Evolutionary conservation across 805 yeast species (phyloP).

Genomic region (Torulaspora quercuum): DNA sequence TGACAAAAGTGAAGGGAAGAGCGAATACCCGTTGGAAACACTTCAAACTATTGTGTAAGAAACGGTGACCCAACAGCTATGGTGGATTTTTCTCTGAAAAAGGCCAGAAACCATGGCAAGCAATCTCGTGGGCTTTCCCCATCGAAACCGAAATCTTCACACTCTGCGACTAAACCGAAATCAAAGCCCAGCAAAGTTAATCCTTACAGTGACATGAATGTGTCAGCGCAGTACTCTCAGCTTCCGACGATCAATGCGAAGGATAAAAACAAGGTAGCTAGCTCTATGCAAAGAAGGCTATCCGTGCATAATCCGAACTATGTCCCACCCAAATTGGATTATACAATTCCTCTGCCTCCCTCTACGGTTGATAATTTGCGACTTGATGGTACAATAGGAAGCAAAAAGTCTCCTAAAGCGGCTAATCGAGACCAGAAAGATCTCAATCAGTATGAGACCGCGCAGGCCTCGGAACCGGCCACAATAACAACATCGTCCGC

Average conservation of each 20-base stretch:
- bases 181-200: constrained; percentile 15
- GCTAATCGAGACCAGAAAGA: too few species aligned
- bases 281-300: constrained; percentile 44
- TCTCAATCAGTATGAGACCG: neutral
- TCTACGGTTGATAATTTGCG: constrained; percentile 4
- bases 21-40: too few species aligned
- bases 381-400: constrained; percentile 6
- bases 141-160: constrained; percentile 14
- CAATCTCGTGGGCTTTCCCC: constrained; percentile 17
- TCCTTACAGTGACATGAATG: constrained; percentile 25
- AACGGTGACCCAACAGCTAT: too few species aligned
- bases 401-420: constrained; percentile 8
- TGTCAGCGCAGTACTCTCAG: constrained; percentile 16
- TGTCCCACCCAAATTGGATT: constrained; percentile 31
- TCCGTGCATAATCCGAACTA: constrained; percentile 39
- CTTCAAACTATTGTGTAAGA: too few species aligned
- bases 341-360: constrained; percentile 31
- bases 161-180: constrained; percentile 20
- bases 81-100: constrained; percentile 38
- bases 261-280: constrained; percentile 40
- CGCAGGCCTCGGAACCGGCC: neutral
- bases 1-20: too few species aligned
- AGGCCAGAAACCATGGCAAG: constrained; percentile 34
- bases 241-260: constrained; percentile 37
- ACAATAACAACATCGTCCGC: neutral